Base-by-base conservation (phyloP, 495 filamentous ascomycete genomes). In the Pyrenula aspistea region DNA sequence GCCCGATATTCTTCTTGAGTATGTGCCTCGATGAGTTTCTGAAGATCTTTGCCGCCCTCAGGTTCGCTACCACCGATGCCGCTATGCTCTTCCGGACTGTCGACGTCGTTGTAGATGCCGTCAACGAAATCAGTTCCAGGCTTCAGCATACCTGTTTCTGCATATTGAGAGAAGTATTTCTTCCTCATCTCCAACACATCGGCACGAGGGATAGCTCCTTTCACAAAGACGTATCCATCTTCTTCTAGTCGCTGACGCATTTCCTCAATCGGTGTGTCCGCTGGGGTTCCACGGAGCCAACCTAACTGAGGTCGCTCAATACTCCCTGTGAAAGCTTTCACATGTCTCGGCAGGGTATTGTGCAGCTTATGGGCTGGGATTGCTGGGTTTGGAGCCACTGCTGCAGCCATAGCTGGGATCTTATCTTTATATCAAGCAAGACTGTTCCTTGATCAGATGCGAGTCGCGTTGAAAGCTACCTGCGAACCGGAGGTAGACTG, bases 191-290 rank as follows among this genome's bases (percentile, higher is more conserved):
- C 68, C 12, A 83, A 68, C 11, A 86, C 80, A 54, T 82, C 79
- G 2, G 67, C 64, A 1, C 80, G 78, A 0, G 82, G 81, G 19
- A 86, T 64, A 1, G 84, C 60, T 25, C 73, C 71, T 60, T 84
- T 85, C 4, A 86, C 56, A 59, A 82, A 82, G 49, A 85, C 69
- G 61, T 84, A 84, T 19, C 81, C 80, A 59, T 84, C 80, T 51
- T 71, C 57, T n/a, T 79, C 54, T 54, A 75, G 81, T 19, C 82
- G 73, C 31, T 67, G 61, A 24, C 76, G 75, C 1, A 85, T 66
- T 24, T 77, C 72, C 49, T 71, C 64, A n/a, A 75, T 31, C 10
- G 63, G 56, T 12, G 61, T 42, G 2, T 56, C 57, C 8, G 23
- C 8, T 2, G 56, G 19, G 12, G 63, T 61, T 0, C 57, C 55